Conservation (phyloP, 2,329 filamentous ascomycete species). For the Botrytis aclada region DNA sequence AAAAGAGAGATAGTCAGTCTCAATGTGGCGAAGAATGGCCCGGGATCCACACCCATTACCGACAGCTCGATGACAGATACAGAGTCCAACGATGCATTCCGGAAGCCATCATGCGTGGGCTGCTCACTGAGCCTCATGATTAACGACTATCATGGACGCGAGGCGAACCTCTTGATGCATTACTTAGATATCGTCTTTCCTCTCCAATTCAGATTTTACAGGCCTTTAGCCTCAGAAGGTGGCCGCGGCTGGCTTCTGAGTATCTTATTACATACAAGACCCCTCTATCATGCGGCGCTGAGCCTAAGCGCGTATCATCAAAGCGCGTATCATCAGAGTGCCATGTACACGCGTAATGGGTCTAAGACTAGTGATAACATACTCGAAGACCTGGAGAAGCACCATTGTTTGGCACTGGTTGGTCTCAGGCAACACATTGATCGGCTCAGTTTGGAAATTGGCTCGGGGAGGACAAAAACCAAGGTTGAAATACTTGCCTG, state of each 20-base stretch:
- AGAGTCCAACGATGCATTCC: background rate
- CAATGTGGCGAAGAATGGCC: background rate
- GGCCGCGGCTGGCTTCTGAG: background rate
- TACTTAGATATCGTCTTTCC: background rate
- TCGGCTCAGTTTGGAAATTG: background rate
- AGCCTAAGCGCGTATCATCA: background rate
- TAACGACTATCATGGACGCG: background rate
- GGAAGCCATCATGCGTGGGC: background rate
- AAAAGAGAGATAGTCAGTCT: background rate
- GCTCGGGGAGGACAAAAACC: background rate
- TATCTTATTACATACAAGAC: background rate
- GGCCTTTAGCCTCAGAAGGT: background rate
- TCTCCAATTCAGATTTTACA: background rate
- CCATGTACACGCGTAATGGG: background rate
- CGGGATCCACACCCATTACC: background rate
- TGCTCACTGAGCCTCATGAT: background rate
- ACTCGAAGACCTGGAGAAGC: background rate
- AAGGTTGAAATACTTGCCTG: background rate
- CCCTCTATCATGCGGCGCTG: background rate
- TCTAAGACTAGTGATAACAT: background rate
- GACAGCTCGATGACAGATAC: background rate
- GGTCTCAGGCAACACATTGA: background rate
- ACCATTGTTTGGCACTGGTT: background rate
- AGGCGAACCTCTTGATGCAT: background rate
- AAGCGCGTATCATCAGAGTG: background rate